Percentiles rank a stretch among this genome's conserved stretches.
These are phyloP conservation scores for Tricharina praecox DNA, from an alignment of 495 filamentous ascomycete genomes.

Conservation along the genomic window DNA sequence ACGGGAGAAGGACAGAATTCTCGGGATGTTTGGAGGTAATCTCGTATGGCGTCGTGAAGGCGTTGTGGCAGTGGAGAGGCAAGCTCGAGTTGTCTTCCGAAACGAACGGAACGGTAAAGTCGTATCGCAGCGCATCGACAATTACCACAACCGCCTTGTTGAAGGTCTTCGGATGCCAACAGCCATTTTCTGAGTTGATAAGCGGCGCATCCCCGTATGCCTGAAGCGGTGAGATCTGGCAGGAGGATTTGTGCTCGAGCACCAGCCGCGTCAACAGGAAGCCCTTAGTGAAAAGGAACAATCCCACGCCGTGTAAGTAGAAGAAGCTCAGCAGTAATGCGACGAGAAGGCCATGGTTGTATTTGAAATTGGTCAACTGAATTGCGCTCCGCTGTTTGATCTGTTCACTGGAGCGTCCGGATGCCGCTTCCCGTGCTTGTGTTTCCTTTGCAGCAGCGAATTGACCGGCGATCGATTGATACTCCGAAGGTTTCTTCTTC, in stretches of 20 bases:
- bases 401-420: constrained; percentile 11
- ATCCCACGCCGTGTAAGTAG: constrained; percentile 58
- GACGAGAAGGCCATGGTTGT: constrained; percentile 35
- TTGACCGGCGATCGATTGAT: constrained; percentile 27
- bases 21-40: constrained; percentile 52
- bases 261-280: constrained; percentile 89
- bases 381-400: constrained; percentile 12
- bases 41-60: constrained; percentile 70
- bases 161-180: constrained; percentile 91
- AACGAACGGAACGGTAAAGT: constrained; percentile 75
- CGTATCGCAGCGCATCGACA: constrained; percentile 87
- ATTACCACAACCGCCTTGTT: constrained; percentile 80
- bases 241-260: constrained; percentile 73
- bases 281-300: constrained; percentile 89
- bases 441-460: constrained; percentile 28
- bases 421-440: constrained; percentile 25
- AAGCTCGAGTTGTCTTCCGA: constrained; percentile 31
- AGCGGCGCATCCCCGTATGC: constrained; percentile 30
- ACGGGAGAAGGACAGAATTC: constrained; percentile 79
- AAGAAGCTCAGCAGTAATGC: constrained; percentile 36
- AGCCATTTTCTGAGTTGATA: constrained; percentile 47
- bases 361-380: constrained; percentile 36
- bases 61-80: constrained; percentile 67
- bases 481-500: no score
- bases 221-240: constrained; percentile 48